Evolutionary conservation across 257 asterid genomes (phyloP), one percentile per base, ranked within the genome.

Genomic region (Penstemon davidsonii): DNA sequence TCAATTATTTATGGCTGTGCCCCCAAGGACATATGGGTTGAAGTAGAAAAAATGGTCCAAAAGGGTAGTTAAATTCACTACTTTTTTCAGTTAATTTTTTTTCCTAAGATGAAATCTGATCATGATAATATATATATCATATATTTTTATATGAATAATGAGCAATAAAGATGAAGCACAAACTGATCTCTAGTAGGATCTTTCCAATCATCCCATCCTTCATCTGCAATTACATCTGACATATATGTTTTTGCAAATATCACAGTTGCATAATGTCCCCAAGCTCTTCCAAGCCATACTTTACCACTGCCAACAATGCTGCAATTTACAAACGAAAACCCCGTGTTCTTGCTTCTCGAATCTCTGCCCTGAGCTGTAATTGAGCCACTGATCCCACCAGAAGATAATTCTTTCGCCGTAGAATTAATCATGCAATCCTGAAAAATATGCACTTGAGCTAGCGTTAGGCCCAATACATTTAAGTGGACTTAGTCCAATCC

Each of bases 231-330:
- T 2, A 85, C 86, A 3, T 79, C 75, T 11, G 97, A 81, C 98
- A 92, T 88, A 72, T 77, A 75, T 1, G 92, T 79, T 43, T 80
- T 79, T 0, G 92, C 69, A 69, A 92, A 92, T 7, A 92, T 60
- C 0, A 82, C 81, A 0, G 90, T 90, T 0, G 98, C 83, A 39
- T 85, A 90, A 37, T 73, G 67, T 0, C 98, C 94, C 98, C 98
- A 92, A 0, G 98, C 95, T 70, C 97, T 75, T 1, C 98, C 98
- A 0, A 92, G 83, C 97, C 86, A 92, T 70, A 88, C 92, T 69
- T 75, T 86, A 4, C 97, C 98, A 5, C 64, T 84, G 7, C 98
- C 98, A 1, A 11, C 44, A 9, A 92, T 67, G 54, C 54, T 74
- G 74, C 98, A 92, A 36, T 80, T 88, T 55, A 90, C 85, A 70